Evolutionary conservation across 2,329 filamentous ascomycete species (phyloP).

Genomic region (Botrytis squamosa): DNA sequence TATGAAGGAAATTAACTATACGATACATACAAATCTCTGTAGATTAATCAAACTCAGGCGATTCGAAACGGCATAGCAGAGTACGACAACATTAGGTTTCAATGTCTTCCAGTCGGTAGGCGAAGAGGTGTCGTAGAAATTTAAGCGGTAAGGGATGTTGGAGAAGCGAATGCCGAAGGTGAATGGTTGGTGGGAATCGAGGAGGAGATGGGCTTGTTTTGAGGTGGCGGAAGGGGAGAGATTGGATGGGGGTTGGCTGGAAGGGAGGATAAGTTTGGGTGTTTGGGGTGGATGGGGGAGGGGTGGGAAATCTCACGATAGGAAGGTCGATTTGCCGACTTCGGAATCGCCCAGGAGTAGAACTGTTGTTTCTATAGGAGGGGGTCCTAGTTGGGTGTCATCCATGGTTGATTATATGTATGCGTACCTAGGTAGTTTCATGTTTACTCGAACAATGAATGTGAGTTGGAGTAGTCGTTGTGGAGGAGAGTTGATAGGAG

Average conservation of each 20-base stretch:
- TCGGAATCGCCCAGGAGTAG: conserved; percentile 58
- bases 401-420: conserved; percentile 23
- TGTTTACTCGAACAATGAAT: not conserved
- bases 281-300: not conserved
- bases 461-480: not conserved
- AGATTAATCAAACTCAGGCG: conserved; percentile 58
- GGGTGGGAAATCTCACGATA: conserved; percentile 50
- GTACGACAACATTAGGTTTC: conserved; percentile 55
- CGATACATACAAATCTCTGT: conserved; percentile 52
- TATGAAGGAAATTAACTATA: not conserved
- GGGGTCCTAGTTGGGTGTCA: conserved; percentile 33
- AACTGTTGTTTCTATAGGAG: conserved; percentile 49
- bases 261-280: conserved; percentile 33
- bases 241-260: conserved; percentile 37
- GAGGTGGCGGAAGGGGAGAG: conserved; percentile 39
- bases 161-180: conserved; percentile 53
- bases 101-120: conserved; percentile 60
- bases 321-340: conserved; percentile 60
- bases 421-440: not conserved
- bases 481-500: not conserved
- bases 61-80: conserved; percentile 63
- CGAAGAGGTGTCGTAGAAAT: conserved; percentile 59
- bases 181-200: conserved; percentile 60
- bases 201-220: conserved; percentile 43
- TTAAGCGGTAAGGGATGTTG: conserved; percentile 50